Evolutionary conservation across 345 rosid species (phyloP).

Genomic region (Isatis tinctoria): DNA sequence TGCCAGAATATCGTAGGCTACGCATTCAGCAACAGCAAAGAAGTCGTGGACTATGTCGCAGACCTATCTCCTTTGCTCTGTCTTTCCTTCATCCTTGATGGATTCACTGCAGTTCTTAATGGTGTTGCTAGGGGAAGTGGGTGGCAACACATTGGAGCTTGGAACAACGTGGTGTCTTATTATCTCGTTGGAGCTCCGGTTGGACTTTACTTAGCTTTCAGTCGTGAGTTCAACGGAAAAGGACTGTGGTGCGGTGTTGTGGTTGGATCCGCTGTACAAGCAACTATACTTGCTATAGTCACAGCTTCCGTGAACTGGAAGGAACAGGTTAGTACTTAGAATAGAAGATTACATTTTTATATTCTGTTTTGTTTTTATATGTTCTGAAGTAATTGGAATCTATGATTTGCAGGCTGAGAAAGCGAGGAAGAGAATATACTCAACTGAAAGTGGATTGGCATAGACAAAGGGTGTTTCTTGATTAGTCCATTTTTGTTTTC

Average conservation of each 20-base stretch:
- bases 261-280: conserved; percentile 37
- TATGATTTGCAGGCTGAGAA: conserved; percentile 23
- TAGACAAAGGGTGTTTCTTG: neutral
- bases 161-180: conserved; percentile 35
- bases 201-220: conserved; percentile 28
- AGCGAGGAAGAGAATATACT: neutral
- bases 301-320: conserved; percentile 37
- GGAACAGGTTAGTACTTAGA: conserved; percentile 1
- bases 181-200: conserved; percentile 41
- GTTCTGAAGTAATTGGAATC: neutral
- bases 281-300: conserved; percentile 18
- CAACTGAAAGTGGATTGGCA: neutral
- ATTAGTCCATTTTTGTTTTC: neutral
- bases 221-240: conserved; percentile 21
- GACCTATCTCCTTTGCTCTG: conserved; percentile 41
- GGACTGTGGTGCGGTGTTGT: conserved; percentile 42
- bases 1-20: conserved; percentile 15
- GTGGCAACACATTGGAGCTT: conserved; percentile 48
- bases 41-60: conserved; percentile 29
- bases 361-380: neutral
- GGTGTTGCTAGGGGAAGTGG: conserved; percentile 51
- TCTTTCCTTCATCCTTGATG: conserved; percentile 41
- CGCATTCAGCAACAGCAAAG: conserved; percentile 16
- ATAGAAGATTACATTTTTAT: neutral
- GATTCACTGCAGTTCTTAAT: conserved; percentile 30